Evolutionary conservation across 768 basidiomycete genomes (phyloP), one percentile per base, ranked within the genome.

Genomic region (Nidularia pulvinata): DNA sequence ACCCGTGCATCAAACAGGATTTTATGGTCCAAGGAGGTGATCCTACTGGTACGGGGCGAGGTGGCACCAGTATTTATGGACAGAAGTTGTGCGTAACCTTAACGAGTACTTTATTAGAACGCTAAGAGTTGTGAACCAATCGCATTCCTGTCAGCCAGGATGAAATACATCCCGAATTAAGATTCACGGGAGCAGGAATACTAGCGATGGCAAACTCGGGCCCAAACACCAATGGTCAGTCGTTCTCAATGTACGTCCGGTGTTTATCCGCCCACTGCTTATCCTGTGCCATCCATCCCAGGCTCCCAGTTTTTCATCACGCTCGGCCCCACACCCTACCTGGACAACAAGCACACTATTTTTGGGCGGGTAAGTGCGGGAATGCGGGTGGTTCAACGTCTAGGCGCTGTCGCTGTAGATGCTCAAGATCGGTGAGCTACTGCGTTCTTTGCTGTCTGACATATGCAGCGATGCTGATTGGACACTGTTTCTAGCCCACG

Each of bases 21-120:
- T 98, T 98, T 65, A 98, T 98, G 96, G 86, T 97, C 13, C 96
- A 99, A 74, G 87, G 84, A 32, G 96, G 95, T 42, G 95, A 96
- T 67, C 96, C 95, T 9, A 96, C 95, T 13, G 96, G 96, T 25
- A 98, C 96, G 1, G 96, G 96, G 30, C 76, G 91, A 62, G 95
- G 96, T 34, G 91, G 92, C 39, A 90, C 88, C 30, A 93, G 92
- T 61, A 92, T 93, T 57, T 93, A 91, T 61, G 93, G 91, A 44
- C 88, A 86, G 64, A 92, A 88, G 71, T 98, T 92, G 89, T 90
- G 61, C 55, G 86, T 78, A 10, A 46, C 44, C 51, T 32, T 33
- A 4, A 36, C 14, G 44, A 36, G 37, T 11, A 42, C 13, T 42
- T 16, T 42, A 42, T 37, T n/a, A 5, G 19, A 43, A 58, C 33